Base-by-base conservation (phyloP, 1,139 yeast genomes). In the Barnettozyma hawaiiensis region DNA sequence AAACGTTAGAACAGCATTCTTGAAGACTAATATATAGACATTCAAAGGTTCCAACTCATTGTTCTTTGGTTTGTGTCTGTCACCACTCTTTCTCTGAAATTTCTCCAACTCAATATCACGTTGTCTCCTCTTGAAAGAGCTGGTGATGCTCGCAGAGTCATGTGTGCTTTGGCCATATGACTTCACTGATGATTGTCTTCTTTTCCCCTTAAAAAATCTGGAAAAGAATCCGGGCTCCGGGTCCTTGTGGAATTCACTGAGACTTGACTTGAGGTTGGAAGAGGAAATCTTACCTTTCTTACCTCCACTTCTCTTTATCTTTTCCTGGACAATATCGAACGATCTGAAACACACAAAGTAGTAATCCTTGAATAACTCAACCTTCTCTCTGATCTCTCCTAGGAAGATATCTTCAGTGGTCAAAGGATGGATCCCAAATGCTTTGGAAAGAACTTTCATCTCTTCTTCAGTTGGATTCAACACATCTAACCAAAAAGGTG, bases 301-400 rank as follows among this genome's bases (percentile, higher is more conserved):
- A 42, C 41, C 55, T 50, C 43, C 51, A 49, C 49, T 56, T 53
- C 56, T 63, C 64, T 51, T 65, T 62, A 46, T 74, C 47, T 82
- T 73, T 56, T 83, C 92, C 50, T 83, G 83, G 14, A 82, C 87
- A 37, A 86, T 81, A 58, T 89, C 97, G 63, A 92, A 90, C 8
- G 96, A 84, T 35, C 97, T 78, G 66, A 92, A 92, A 66, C 97
- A 89, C 20, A 92, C 87, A 55, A 92, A 80, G 62, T 92, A 92
- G 60, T 92, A 92, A 50, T 85, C 84, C 54, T 81, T 78, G 68
- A 92, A 92, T 38, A 92, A 63, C 62, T 92, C 98, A 19, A 92
- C 97, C 59, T 92, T 92, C 63, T 92, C 98, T 47, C 98, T 76
- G 1, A 96, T 82, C 58, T 92, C 98, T 3, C 96, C 96, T 28